Evolutionary conservation across 2,329 filamentous ascomycete genomes (phyloP).

Genomic region (Talaromyces marneffei): DNA sequence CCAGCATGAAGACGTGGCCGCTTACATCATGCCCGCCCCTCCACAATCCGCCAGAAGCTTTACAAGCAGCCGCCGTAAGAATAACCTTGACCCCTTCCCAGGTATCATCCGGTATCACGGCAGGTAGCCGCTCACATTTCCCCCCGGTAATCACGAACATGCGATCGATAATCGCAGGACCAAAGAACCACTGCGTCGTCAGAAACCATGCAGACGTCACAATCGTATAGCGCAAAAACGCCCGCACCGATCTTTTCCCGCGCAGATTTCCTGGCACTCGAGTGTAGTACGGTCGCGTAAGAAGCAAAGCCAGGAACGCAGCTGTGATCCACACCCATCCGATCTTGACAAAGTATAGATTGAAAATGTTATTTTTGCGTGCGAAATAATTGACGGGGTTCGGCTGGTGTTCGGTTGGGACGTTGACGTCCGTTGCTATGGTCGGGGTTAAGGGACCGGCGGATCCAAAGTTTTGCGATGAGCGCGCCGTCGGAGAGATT

Average conservation of each 20-base stretch:
- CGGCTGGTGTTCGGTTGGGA: conserved; percentile 3
- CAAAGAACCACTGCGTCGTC: conserved; percentile 96
- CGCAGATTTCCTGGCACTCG: conserved; percentile 37
- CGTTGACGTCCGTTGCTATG: conserved; percentile 5
- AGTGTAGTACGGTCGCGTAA: conserved; percentile 58
- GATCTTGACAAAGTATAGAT: conserved; percentile 86
- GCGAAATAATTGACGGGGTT: conserved; percentile 68
- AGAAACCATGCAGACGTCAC: conserved; percentile 76
- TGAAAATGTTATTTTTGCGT: conserved; percentile 87
- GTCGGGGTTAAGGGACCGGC: conserved; percentile 8
- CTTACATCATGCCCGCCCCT: conserved; percentile 93
- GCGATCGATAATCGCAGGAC: conserved; percentile 81
- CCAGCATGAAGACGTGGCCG: conserved; percentile 89
- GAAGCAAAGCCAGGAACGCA: conserved; percentile 64
- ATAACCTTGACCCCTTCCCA: conserved; percentile 44
- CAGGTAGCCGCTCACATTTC: conserved; percentile 57
- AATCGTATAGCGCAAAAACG: conserved; percentile 60
- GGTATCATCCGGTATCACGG: neutral
- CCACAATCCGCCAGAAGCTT: conserved; percentile 76
- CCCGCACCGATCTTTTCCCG: conserved; percentile 50
- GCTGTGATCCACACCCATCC: conserved; percentile 88
- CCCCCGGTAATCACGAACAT: conserved; percentile 86
- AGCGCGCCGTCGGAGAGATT: conserved; percentile 65
- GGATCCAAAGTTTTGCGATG: conserved; percentile 3
- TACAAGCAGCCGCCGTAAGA: conserved; percentile 73